phyloP scores from a whole-genome alignment of 1,284 basidiomycete species.

The Ceratobasidium sp. region DNA sequence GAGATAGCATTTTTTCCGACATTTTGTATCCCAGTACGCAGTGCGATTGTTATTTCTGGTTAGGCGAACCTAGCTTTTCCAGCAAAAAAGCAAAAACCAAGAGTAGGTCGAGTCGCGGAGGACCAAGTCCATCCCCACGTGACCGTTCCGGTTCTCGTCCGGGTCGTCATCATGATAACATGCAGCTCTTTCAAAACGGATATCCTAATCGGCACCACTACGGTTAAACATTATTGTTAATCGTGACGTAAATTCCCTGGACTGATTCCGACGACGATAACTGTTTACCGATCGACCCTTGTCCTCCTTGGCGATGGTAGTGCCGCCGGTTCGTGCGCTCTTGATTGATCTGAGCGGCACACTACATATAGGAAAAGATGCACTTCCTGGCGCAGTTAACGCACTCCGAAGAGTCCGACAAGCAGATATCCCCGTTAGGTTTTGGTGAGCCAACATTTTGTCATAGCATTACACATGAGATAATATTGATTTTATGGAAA shows the following conservation, averaged over 20 bases:
- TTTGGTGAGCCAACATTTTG: conserved; percentile 60
- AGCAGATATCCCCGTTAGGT: conserved; percentile 60
- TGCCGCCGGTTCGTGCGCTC: conserved; percentile 55
- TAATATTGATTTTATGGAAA: conserved; percentile 5
- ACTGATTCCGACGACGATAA: background rate
- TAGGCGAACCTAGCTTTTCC: background rate
- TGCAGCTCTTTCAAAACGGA: background rate
- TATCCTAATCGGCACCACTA: no score
- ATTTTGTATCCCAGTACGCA: background rate
- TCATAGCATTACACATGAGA: background rate
- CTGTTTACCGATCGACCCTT: background rate
- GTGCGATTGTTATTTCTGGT: background rate
- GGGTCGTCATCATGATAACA: background rate
- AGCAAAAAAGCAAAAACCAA: conserved; percentile 2
- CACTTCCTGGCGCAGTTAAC: conserved; percentile 59
- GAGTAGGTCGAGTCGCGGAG: background rate
- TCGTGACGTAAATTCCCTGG: no score
- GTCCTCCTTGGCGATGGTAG: background rate
- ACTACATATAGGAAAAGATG: conserved; percentile 61
- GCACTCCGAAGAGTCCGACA: conserved; percentile 59
- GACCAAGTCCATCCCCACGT: conserved; percentile 6
- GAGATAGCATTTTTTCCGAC: conserved; percentile 20
- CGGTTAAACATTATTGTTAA: no score
- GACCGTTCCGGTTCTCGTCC: conserved; percentile 13
- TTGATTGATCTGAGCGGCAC: conserved; percentile 75